Evolutionary conservation across 2,329 filamentous ascomycete genomes (phyloP).

Genomic region (Fusarium pilosicola): DNA sequence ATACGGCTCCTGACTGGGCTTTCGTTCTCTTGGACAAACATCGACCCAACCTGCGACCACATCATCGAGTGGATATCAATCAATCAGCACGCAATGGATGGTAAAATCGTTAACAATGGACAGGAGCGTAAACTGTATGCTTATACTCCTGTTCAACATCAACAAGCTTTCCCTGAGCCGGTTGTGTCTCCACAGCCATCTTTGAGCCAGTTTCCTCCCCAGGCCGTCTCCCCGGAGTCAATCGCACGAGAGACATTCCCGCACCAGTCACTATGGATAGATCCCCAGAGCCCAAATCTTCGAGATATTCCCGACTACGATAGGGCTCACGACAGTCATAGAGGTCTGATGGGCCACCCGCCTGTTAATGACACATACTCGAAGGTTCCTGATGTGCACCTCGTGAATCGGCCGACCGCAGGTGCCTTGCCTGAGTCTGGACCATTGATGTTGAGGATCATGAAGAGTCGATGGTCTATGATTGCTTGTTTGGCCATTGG

Average conservation of each 20-base stretch:
- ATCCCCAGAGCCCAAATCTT: constrained; percentile 17
- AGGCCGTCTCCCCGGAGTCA: constrained; percentile 2
- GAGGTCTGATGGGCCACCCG: not conserved
- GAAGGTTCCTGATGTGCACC: not conserved
- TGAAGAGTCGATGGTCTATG: constrained; percentile 32
- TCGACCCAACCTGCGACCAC: not conserved
- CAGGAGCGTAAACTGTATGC: not conserved
- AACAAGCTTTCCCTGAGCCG: not conserved
- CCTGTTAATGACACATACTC: not conserved
- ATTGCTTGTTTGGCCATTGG: constrained; percentile 17
- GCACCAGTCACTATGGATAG: constrained; percentile 11
- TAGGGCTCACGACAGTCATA: constrained; percentile 3
- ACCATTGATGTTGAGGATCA: not conserved
- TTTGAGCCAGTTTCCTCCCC: not conserved
- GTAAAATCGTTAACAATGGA: not conserved
- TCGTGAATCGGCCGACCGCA: not conserved
- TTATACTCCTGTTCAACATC: not conserved
- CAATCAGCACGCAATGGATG: constrained; percentile 3
- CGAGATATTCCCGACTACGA: constrained; percentile 15
- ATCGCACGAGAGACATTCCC: not conserved
- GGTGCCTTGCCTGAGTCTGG: not conserved
- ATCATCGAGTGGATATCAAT: not conserved
- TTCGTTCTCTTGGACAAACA: not conserved
- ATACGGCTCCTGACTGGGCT: not conserved
- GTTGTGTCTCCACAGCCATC: constrained; percentile 8